Evolutionary conservation across 1,284 basidiomycete species (phyloP), one percentile per base, ranked within the genome.

Genomic region (Clitocybe nebularis): DNA sequence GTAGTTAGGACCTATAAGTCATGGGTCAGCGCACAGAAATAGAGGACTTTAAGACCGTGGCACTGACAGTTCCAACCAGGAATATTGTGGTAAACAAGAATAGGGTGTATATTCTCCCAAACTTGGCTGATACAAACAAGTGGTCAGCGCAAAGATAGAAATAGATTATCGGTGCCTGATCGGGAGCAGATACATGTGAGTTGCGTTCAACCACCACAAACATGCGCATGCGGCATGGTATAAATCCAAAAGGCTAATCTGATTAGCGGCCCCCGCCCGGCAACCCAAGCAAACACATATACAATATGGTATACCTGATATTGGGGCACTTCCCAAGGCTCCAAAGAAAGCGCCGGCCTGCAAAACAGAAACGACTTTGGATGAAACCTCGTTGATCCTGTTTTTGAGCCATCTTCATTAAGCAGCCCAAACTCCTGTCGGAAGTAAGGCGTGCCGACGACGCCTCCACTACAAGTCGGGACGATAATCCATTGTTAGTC

Each of bases 281-380:
- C 29, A 9, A 16, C 29, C 14, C 13, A 16, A 16, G 14, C 13
- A 16, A 16, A 4, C 29, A 16, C 29, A 32, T 14, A 30, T 14
- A 35, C 20, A 17, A 16, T 14, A 41, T 33, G 10, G 59, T 66
- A 35, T 43, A 83, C 82, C 64, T 16, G 84, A 84, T 16, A 85
- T 53, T 0, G 81, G 82, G 3, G 66, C 65, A 36, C 66, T 67
- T 9, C 58, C 58, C 13, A 90, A 57, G 10, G 87, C 82, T 36
- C 89, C 87, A 56, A 90, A 89, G 71, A 89, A 89, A 1, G 82
- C 83, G 28, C 86, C 86, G 1, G 80, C 87, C 58, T 89, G 86
- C n/a, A 90, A 72, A n/a, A 89, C 84, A 5, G 85, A 82, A 16
- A 89, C 87, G 3, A 69, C 68, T 39, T 69, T 69, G 1, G 64